Evolutionary conservation across 1,284 basidiomycete genomes (phyloP).

Genomic region (Trametes versicolor): DNA sequence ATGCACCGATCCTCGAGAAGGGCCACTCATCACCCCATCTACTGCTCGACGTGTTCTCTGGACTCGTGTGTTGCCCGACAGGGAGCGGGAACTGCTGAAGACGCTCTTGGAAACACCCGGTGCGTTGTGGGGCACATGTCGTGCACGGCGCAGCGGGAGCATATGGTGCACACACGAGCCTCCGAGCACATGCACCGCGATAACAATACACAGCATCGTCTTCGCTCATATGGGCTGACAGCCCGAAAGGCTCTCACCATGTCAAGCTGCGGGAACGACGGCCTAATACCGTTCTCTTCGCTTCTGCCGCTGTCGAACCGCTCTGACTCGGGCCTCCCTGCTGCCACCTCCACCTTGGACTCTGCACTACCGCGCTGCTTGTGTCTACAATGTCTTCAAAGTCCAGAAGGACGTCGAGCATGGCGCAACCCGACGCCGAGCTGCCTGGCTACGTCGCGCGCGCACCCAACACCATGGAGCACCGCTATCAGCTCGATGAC

Average conservation of each 20-base stretch:
- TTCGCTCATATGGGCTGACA: conserved; percentile 5
- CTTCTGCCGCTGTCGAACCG: neutral
- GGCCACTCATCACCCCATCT: conserved; percentile 1
- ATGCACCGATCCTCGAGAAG: conserved; percentile 10
- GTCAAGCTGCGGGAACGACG: conserved; percentile 12
- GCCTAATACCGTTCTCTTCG: neutral
- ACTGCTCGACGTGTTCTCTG: neutral
- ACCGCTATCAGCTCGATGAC: conserved; percentile 51
- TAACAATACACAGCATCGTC: conserved; percentile 21
- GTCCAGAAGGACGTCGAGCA: conserved; percentile 4
- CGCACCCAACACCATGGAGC: conserved; percentile 36
- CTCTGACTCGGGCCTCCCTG: conserved; percentile 8
- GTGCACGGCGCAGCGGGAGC: conserved; percentile 16
- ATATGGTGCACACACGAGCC: conserved; percentile 17
- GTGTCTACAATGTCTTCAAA: conserved; percentile 4
- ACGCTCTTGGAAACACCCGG: neutral
- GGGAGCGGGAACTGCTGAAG: conserved; percentile 2
- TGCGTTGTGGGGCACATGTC: conserved; percentile 15
- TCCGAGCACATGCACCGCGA: conserved; percentile 19
- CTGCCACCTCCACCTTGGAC: neutral
- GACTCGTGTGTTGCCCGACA: neutral
- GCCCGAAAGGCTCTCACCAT: conserved; percentile 17
- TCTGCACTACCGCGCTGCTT: neutral
- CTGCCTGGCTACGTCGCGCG: conserved; percentile 28
- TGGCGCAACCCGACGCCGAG: conserved; percentile 13